phyloP scores from a whole-genome alignment of 2,329 filamentous ascomycete species.

The Curvularia hawaiiensis region DNA sequence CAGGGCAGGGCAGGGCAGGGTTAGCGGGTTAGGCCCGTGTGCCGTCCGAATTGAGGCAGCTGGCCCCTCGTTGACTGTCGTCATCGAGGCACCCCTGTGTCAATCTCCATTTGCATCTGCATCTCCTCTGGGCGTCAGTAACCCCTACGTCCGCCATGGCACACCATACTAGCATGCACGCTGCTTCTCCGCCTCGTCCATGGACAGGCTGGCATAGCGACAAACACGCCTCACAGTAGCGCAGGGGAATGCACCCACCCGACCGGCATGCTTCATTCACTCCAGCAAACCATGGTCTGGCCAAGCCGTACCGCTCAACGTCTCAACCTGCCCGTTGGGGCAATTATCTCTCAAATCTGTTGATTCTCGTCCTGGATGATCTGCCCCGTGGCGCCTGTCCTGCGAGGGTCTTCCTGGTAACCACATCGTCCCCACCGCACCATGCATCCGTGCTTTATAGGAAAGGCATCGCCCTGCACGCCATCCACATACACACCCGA shows the following conservation, averaged over 20 bases:
- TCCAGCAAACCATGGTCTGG: constrained; percentile 16
- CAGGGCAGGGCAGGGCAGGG: constrained; percentile 18
- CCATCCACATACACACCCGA: not conserved
- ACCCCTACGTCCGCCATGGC: not conserved
- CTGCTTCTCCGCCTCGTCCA: not conserved
- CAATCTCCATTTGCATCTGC: constrained; percentile 22
- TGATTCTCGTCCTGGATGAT: constrained; percentile 33
- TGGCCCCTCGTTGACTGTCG: constrained; percentile 19
- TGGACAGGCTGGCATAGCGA: not conserved
- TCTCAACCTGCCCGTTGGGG: constrained; percentile 29
- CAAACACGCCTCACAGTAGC: not conserved
- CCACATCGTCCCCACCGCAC: not conserved
- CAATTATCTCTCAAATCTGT: constrained; percentile 23
- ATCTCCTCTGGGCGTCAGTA: constrained; percentile 7
- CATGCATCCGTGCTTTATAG: not conserved
- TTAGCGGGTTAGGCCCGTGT: constrained; percentile 8
- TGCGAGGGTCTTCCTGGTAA: constrained; percentile 12
- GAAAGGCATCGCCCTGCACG: not conserved
- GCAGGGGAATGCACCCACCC: not conserved
- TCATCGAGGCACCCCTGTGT: constrained; percentile 32
- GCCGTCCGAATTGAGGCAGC: constrained; percentile 17
- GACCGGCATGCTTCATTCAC: not conserved
- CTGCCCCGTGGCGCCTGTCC: constrained; percentile 25
- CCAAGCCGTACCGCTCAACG: constrained; percentile 9
- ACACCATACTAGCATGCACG: not conserved